These are phyloP conservation scores for Sclerotinia nivalis DNA, from an alignment of 2,329 filamentous ascomycete species.

Conservation along the genomic window DNA sequence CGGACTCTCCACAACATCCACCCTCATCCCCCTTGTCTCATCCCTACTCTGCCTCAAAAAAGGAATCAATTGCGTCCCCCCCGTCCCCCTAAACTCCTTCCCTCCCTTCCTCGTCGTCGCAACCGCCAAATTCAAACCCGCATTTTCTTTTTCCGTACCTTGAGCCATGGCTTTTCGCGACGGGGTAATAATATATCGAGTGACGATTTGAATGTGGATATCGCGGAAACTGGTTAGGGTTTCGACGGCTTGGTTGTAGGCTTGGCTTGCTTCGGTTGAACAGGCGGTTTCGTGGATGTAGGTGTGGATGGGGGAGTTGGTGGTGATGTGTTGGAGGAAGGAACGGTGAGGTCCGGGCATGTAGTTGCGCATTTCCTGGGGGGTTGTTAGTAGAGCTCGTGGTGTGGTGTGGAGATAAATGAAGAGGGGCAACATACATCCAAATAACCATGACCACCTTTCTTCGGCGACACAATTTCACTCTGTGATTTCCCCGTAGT, in stretches of 20 bases:
- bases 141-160: conserved; percentile 45
- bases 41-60: conserved; percentile 88
- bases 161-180: conserved; percentile 49
- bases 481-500: conserved; percentile 33
- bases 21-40: conserved; percentile 63
- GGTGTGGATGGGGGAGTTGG: conserved; percentile 71
- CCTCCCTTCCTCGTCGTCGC: conserved; percentile 34
- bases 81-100: conserved; percentile 69
- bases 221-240: conserved; percentile 77
- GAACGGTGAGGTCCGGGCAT: conserved; percentile 84
- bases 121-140: conserved; percentile 44
- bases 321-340: conserved; percentile 71
- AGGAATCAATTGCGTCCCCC: conserved; percentile 82
- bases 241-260: conserved; percentile 73
- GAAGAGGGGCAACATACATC: conserved; percentile 24
- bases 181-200: conserved; percentile 85
- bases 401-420: not conserved
- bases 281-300: conserved; percentile 57
- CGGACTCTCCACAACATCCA: not conserved
- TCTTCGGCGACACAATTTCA: conserved; percentile 29
- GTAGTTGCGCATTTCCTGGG: conserved; percentile 74
- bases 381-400: not conserved
- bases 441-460: conserved; percentile 32
- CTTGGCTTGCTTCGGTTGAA: conserved; percentile 48
- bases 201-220: conserved; percentile 87